Conservation (phyloP, 1,139 yeast species). For the Diutina catenulata region DNA sequence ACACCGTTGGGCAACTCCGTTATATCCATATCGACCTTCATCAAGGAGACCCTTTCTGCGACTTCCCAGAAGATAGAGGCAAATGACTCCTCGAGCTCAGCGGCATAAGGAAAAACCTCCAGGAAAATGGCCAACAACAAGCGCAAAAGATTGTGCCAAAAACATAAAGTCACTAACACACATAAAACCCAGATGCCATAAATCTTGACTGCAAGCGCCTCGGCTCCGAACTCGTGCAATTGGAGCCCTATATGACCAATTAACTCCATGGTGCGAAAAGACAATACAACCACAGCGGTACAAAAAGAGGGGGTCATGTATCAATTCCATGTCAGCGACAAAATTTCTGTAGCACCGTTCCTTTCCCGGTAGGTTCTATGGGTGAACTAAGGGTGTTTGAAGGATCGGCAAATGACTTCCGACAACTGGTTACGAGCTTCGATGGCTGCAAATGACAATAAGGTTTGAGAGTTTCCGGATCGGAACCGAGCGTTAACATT, state of each 20-base stretch:
- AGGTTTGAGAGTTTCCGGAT: too few species aligned
- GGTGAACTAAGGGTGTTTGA: too few species aligned
- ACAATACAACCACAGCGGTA: too few species aligned
- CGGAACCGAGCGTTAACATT: too few species aligned
- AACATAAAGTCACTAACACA: not conserved
- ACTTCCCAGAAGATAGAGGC: not conserved
- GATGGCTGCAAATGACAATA: too few species aligned
- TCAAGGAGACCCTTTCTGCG: not conserved
- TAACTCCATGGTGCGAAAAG: slow-evolving; percentile 2
- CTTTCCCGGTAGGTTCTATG: too few species aligned
- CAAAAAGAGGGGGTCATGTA: too few species aligned
- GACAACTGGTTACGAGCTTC: too few species aligned
- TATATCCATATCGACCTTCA: not conserved
- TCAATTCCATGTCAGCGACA: too few species aligned
- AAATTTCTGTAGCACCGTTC: too few species aligned
- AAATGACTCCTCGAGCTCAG: not conserved
- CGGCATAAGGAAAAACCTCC: not conserved
- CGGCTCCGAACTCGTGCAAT: not conserved
- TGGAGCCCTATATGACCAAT: not conserved
- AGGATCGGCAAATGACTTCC: too few species aligned
- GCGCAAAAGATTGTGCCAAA: not conserved
- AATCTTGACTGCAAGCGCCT: not conserved
- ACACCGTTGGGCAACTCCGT: not conserved
- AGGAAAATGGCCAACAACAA: not conserved
- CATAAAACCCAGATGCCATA: not conserved